A percentile compares a stretch with the other conserved stretches of the same genome.
These are phyloP conservation scores for Penicillium maclennaniae DNA, from an alignment of 495 filamentous ascomycete species.

Conservation along the genomic window DNA sequence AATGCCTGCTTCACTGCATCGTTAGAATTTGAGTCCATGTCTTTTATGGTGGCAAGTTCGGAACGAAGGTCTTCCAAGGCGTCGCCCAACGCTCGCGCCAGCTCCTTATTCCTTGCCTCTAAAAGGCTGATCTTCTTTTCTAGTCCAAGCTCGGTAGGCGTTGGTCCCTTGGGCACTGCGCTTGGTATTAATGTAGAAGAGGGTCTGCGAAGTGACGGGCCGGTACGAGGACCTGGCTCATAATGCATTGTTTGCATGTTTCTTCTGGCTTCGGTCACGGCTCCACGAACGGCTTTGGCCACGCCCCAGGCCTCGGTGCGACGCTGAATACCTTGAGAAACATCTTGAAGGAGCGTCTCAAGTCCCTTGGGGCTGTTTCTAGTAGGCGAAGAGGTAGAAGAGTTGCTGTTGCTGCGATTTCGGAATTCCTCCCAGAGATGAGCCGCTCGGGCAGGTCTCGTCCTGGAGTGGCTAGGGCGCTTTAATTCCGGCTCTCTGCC, in stretches of 20 bases:
- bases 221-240: conserved; percentile 29
- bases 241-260: conserved; percentile 64
- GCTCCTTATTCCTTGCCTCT: conserved; percentile 65
- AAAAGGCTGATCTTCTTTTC: conserved; percentile 43
- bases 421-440: conserved; percentile 33
- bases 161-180: not conserved
- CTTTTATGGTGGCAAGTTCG: conserved; percentile 43
- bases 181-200: not conserved
- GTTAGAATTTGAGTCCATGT: conserved; percentile 42
- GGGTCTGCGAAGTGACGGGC: conserved; percentile 1
- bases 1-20: conserved; percentile 48
- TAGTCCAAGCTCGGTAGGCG: conserved; percentile 18
- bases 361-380: conserved; percentile 59
- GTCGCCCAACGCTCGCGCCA: conserved; percentile 69
- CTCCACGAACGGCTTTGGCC: conserved; percentile 84
- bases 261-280: conserved; percentile 75
- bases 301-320: conserved; percentile 84
- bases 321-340: conserved; percentile 77
- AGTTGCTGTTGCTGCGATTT: conserved; percentile 28
- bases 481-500: conserved; percentile 54
- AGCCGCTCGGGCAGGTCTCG: conserved; percentile 28
- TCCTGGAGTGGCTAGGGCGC: conserved; percentile 27
- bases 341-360: conserved; percentile 78
- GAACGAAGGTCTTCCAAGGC: conserved; percentile 62
- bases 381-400: conserved; percentile 48